Base-by-base conservation (phyloP, 495 filamentous ascomycete genomes). In the Neurospora sp. region DNA sequence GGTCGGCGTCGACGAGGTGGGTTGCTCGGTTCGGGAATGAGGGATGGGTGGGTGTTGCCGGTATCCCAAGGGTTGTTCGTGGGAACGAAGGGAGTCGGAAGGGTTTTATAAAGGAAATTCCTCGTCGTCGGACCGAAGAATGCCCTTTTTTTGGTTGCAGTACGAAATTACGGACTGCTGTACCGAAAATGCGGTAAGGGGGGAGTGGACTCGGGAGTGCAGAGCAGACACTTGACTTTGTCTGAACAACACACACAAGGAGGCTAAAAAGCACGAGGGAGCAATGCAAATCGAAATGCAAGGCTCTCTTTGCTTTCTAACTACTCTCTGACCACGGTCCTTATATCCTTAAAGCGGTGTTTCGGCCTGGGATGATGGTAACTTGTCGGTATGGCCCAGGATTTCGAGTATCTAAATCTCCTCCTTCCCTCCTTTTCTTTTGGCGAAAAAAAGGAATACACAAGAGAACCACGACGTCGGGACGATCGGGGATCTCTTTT, bases 351-450 rank as follows among this genome's bases (percentile, higher is more conserved):
- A 66, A 66, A 66, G 27, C 54, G 54, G 54, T 18, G 27, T 66
- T 66, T 66, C 54, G 54, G 74, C 71, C 73, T 77, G 76, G 76
- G 72, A 72, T 69, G 54, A 66, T 66, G 49, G 71, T 41, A 72
- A 73, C 70, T 79, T 78, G 79, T 80, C 79, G 77, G 72, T 62
- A 40, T 73, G 77, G 75, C 74, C 81, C 78, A 77, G 76, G 74
- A 75, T 77, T 75, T 74, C 54, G 54, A 66, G 27, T 35, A 76
- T 81, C 78, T 80, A 77, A 75, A 79, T 82, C 77, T 81, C 78
- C 78, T 79, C 82, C 78, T 84, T 80, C 82, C 83, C 79, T 82
- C 80, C 77, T 77, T 79, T 81, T 83, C 77, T 80, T 78, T 72
- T 62, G 71, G 72, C 70, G 62, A 78, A 80, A 78, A 78, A 77